These are phyloP conservation scores for Colletotrichum sp. DNA, from an alignment of 2,329 filamentous ascomycete genomes.

Conservation along the genomic window DNA sequence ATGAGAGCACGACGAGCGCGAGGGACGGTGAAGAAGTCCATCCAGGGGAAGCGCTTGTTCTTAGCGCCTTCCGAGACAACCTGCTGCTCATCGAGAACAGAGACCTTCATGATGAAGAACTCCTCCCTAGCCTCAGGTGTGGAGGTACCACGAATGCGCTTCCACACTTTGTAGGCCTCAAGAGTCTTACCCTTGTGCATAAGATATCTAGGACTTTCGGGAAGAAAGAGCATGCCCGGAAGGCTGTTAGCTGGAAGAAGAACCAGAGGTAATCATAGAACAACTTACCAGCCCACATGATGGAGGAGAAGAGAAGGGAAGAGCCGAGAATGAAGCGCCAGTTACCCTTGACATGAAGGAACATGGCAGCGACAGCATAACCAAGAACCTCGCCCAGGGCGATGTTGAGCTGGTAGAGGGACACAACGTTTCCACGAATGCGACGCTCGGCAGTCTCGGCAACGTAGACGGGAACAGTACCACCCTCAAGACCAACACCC, in stretches of 20 bases:
- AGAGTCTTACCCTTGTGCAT: conserved; percentile 64
- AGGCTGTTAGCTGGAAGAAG: accelerated
- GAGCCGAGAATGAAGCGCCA: conserved; percentile 79
- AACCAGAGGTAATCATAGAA: not conserved
- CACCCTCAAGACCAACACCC: conserved; percentile 75
- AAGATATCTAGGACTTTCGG: conserved; percentile 71
- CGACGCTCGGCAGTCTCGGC: conserved; percentile 73
- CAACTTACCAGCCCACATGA: conserved; percentile 44
- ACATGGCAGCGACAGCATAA: conserved; percentile 75
- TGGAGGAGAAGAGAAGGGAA: conserved; percentile 66
- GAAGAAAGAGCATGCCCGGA: conserved; percentile 67
- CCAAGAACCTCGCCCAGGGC: conserved; percentile 76
- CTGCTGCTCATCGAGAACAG: conserved; percentile 61
- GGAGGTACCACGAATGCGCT: conserved; percentile 69
- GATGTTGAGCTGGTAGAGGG: conserved; percentile 78
- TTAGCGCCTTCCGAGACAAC: conserved; percentile 53
- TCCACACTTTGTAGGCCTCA: conserved; percentile 67
- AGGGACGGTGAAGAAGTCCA: conserved; percentile 75
- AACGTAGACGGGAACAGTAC: conserved; percentile 77
- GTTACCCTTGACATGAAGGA: conserved; percentile 70
- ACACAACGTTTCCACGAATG: conserved; percentile 74
- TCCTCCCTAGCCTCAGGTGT: conserved; percentile 66
- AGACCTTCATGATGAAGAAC: conserved; percentile 74
- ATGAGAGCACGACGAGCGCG: conserved; percentile 69
- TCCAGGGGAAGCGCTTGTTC: conserved; percentile 67